Evolutionary conservation across 179 eudicot species (phyloP).

Genomic region (Spergularia azorica): DNA sequence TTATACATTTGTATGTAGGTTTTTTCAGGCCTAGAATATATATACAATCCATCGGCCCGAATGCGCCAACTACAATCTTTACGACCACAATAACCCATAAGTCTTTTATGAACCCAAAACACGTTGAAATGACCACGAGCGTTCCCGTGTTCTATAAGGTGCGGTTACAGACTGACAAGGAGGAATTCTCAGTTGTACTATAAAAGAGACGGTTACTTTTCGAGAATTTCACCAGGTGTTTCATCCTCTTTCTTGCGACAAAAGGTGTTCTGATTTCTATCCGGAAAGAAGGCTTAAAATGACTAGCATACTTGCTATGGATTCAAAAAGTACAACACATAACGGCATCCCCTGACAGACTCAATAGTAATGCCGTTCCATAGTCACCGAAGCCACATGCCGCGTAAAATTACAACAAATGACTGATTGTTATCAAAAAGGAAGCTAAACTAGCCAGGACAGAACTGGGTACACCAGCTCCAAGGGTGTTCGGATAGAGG

Average conservation of each 20-base stretch:
- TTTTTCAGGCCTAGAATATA: too few species aligned
- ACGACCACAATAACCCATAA: background rate
- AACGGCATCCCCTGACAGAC: background rate
- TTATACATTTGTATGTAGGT: too few species aligned
- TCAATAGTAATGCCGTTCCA: background rate
- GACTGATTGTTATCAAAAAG: background rate
- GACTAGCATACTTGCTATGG: too few species aligned
- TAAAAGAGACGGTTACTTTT: too few species aligned
- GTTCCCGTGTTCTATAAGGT: background rate
- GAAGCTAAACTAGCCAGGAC: conserved; percentile 2
- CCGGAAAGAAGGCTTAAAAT: too few species aligned
- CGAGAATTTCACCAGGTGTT: too few species aligned
- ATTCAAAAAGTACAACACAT: too few species aligned
- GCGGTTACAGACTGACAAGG: too few species aligned
- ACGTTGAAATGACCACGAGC: background rate
- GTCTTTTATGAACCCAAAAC: background rate
- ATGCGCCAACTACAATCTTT: conserved; percentile 2
- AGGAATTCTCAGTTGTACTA: too few species aligned
- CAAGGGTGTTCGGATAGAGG: conserved; percentile 16
- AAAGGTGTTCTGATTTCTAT: too few species aligned
- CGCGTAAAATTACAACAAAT: conserved; percentile 23
- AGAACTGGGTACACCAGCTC: conserved; percentile 23
- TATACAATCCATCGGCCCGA: background rate
- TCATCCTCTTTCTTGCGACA: too few species aligned
- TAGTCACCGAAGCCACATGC: background rate